Evolutionary conservation across 1,284 basidiomycete genomes (phyloP).

Genomic region (Flammula alnicola): DNA sequence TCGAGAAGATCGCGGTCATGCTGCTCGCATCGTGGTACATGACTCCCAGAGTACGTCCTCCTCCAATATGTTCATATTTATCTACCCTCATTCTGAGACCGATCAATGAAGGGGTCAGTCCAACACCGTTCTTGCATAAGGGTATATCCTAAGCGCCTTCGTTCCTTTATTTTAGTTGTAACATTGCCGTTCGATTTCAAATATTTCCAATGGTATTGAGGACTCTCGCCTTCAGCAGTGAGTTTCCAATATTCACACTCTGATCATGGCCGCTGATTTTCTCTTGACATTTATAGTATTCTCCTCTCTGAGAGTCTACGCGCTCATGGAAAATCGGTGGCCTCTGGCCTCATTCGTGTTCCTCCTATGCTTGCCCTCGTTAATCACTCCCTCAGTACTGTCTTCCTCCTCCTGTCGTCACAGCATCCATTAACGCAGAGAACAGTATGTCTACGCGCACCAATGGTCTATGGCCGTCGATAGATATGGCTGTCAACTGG

Average conservation of each 20-base stretch:
- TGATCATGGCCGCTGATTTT: no score
- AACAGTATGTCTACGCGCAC: constrained; percentile 21
- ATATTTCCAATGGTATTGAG: constrained; percentile 22
- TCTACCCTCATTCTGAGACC: not conserved
- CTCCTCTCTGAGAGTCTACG: constrained; percentile 20
- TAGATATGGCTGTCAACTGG: constrained; percentile 14
- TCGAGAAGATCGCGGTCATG: constrained; percentile 33
- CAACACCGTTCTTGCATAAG: not conserved
- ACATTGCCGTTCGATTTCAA: constrained; percentile 22
- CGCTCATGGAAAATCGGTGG: constrained; percentile 15
- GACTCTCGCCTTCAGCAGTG: constrained; percentile 19
- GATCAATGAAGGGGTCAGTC: not conserved
- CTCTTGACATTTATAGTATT: no score
- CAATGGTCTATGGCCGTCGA: constrained; percentile 15
- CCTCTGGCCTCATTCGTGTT: constrained; percentile 20
- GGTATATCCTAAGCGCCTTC: not conserved
- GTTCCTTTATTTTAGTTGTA: constrained; percentile 6
- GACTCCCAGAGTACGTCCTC: constrained; percentile 14
- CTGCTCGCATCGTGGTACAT: constrained; percentile 23
- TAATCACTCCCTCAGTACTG: constrained; percentile 18
- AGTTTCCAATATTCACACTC: not conserved
- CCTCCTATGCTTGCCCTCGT: constrained; percentile 18
- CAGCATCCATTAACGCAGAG: no score
- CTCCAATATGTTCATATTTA: not conserved
- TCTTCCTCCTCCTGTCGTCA: not conserved